These are phyloP conservation scores for Cladobotryum mycophilum DNA, from an alignment of 2,329 filamentous ascomycete genomes.

Conservation along the genomic window DNA sequence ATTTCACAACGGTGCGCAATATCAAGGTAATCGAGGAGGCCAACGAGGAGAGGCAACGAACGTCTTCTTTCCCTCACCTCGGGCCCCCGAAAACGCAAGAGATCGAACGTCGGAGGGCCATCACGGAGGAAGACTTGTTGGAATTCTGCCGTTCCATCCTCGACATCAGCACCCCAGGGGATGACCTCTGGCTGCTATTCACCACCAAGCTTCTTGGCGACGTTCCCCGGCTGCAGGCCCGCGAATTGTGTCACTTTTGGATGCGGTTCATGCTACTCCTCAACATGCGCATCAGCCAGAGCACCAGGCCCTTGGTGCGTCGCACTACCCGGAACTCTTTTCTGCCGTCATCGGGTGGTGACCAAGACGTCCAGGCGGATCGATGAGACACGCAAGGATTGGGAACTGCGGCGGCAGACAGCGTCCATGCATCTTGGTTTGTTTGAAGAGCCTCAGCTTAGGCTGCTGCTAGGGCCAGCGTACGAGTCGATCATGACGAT, in stretches of 20 bases:
- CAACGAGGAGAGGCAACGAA: neutral
- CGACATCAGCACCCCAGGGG: constrained; percentile 12
- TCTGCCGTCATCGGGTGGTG: constrained; percentile 19
- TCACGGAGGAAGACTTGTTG: constrained; percentile 5
- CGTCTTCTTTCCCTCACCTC: neutral
- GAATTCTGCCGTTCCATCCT: constrained; percentile 11
- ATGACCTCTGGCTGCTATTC: constrained; percentile 16
- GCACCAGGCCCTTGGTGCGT: constrained; percentile 9
- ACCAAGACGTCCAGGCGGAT: constrained; percentile 15
- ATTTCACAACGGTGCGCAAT: constrained; percentile 8
- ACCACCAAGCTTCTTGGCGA: constrained; percentile 13
- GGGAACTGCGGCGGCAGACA: neutral
- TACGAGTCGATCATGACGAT: no score
- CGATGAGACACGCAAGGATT: neutral
- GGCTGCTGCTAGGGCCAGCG: no score
- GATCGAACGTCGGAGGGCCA: neutral
- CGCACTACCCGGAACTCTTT: constrained; percentile 20
- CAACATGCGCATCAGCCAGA: no score
- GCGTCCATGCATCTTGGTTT: no score
- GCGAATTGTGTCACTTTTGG: constrained; percentile 22
- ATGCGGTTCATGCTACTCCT: constrained; percentile 23
- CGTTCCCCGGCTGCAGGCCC: constrained; percentile 9
- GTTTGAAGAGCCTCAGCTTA: no score
- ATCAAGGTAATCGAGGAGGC: neutral
- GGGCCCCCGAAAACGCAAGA: neutral